These are phyloP conservation scores for Sphagnum contortum DNA, from an alignment of 225 moss, liverwort and hornwort genomes.

Conservation along the genomic window DNA sequence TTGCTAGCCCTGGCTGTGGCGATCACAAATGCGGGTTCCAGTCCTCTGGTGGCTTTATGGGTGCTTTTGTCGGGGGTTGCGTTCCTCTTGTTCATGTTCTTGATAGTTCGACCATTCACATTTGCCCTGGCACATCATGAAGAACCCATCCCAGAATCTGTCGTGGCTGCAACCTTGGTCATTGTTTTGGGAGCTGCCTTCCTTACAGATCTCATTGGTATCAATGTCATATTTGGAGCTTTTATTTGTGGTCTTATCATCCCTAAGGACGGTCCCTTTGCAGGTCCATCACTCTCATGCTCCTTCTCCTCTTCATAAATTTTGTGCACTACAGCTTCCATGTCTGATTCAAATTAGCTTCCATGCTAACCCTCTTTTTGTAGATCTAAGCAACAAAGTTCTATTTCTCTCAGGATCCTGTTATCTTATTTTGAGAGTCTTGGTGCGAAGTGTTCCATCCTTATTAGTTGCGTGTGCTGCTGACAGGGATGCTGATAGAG, in stretches of 20 bases:
- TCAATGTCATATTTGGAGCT: slow-evolving; percentile 34
- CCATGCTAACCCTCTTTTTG: too few relatives aligned
- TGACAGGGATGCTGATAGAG: slow-evolving; percentile 15
- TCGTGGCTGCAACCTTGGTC: slow-evolving; percentile 18
- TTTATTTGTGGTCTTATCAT: slow-evolving; percentile 34
- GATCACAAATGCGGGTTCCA: slow-evolving; percentile 17
- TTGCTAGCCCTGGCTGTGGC: slow-evolving; percentile 37
- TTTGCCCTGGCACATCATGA: slow-evolving; percentile 14
- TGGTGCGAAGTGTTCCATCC: too few relatives aligned
- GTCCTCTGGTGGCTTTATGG: slow-evolving; percentile 29
- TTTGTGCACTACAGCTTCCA: too few relatives aligned
- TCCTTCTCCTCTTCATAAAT: too few relatives aligned
- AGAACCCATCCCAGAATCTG: slow-evolving; percentile 22
- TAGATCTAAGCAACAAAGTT: too few relatives aligned
- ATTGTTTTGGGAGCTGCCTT: slow-evolving; percentile 19
- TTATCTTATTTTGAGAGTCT: too few relatives aligned
- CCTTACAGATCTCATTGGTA: slow-evolving; percentile 28
- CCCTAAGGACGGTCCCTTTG: slow-evolving; percentile 26
- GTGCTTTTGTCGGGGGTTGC: slow-evolving; percentile 11
- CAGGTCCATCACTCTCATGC: slow-evolving; percentile 9
- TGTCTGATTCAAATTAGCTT: too few relatives aligned
- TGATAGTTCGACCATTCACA: slow-evolving; percentile 18
- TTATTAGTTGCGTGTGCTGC: too few relatives aligned
- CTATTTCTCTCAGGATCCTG: too few relatives aligned
- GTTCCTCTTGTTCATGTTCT: slow-evolving; percentile 19